A percentile compares a stretch with the other conserved stretches of the same genome.
phyloP scores from a whole-genome alignment of 345 rosid genomes.

The Viola odorata region DNA sequence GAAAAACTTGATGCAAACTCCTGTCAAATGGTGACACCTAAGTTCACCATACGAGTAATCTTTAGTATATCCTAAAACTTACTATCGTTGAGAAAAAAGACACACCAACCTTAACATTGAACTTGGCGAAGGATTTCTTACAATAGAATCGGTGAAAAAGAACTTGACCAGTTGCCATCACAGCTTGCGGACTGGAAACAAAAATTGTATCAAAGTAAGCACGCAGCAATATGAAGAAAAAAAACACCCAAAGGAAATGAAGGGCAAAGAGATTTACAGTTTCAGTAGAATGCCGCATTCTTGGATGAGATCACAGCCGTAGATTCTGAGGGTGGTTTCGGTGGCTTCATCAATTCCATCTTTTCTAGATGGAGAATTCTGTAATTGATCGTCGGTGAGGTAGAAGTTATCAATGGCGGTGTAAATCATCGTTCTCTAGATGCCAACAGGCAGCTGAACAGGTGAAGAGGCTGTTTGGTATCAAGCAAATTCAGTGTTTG shows the following conservation, averaged over 20 bases:
- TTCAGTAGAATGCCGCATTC: conserved; percentile 82
- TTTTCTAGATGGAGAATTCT: conserved; percentile 71
- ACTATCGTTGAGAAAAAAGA: not conserved
- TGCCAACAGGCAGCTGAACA: not conserved
- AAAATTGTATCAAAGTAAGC: not conserved
- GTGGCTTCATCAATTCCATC: conserved; percentile 82
- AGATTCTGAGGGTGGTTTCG: conserved; percentile 69
- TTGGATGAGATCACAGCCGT: conserved; percentile 93
- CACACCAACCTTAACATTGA: conserved; percentile 67
- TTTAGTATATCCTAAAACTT: too few relatives aligned
- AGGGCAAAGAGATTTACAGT: conserved; percentile 46
- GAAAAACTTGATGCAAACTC: too few relatives aligned
- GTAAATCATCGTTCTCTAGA: conserved; percentile 51
- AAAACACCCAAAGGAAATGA: not conserved
- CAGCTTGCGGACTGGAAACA: conserved; percentile 74
- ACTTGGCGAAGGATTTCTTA: conserved; percentile 90
- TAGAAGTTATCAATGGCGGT: conserved; percentile 92
- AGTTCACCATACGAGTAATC: too few relatives aligned
- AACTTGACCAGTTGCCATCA: conserved; percentile 98
- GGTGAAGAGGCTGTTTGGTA: too few relatives aligned
- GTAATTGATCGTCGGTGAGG: conserved; percentile 63
- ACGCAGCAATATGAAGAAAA: not conserved
- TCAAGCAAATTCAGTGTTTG: too few relatives aligned
- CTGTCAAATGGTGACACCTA: too few relatives aligned
- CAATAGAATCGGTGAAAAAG: conserved; percentile 88